These are phyloP conservation scores for Penicillium tannophilum DNA, from an alignment of 495 filamentous ascomycete genomes.

Conservation along the genomic window DNA sequence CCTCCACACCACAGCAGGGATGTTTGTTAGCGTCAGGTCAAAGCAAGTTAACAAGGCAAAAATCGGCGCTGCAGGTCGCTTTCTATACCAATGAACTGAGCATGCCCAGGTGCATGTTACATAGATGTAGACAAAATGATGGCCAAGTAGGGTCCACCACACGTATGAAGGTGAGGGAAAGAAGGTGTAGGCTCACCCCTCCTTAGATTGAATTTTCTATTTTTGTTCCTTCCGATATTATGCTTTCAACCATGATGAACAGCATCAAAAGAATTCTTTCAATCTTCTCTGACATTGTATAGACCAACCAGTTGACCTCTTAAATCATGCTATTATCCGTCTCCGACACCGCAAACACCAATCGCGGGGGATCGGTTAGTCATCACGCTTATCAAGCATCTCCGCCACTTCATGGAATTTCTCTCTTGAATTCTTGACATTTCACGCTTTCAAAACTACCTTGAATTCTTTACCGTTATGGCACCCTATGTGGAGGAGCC, in stretches of 20 bases:
- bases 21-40: neutral
- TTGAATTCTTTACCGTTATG: constrained; percentile 43
- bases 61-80: neutral
- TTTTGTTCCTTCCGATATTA: too few relatives aligned
- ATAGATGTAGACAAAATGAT: neutral
- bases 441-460: neutral
- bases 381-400: constrained; percentile 48
- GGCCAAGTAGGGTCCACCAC: neutral
- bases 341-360: constrained; percentile 22
- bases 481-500: constrained; percentile 72
- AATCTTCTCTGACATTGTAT: neutral
- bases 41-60: neutral
- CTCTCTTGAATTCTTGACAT: constrained; percentile 4
- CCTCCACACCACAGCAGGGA: neutral
- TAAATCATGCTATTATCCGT: neutral
- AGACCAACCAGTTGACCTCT: neutral
- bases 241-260: neutral
- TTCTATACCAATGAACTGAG: neutral
- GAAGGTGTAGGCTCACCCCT: neutral
- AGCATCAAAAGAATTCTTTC: neutral
- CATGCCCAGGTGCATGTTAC: too few relatives aligned
- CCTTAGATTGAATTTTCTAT: too few relatives aligned
- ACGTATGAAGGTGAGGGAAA: neutral
- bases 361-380: constrained; percentile 40
- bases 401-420: constrained; percentile 28